Percentiles rank a stretch among this genome's conserved stretches.
phyloP scores from a whole-genome alignment of 108 stramenopile species.

The Pseudonitzschia multistriata region DNA sequence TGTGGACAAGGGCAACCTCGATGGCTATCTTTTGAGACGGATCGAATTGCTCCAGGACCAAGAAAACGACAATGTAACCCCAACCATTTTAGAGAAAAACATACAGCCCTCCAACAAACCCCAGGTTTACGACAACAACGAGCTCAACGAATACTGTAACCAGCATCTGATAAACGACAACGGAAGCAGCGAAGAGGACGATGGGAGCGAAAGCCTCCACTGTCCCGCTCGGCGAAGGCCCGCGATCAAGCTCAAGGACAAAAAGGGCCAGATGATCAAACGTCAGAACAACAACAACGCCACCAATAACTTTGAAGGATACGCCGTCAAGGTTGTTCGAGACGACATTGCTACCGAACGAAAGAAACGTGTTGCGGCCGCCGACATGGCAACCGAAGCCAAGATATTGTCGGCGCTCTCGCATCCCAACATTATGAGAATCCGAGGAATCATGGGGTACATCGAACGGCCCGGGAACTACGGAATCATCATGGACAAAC shows the following conservation, averaged over 20 bases:
- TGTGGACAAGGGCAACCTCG: not conserved
- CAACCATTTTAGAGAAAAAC: not conserved
- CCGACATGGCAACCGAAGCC: conserved; percentile 59
- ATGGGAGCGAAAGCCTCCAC: not conserved
- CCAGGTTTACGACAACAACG: not conserved
- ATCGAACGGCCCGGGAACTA: conserved; percentile 41
- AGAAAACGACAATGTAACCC: not conserved
- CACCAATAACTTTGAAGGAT: conserved; percentile 22
- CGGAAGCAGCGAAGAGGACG: not conserved
- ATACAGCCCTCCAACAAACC: not conserved
- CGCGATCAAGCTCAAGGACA: not conserved
- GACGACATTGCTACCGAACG: conserved; percentile 1
- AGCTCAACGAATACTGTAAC: not conserved
- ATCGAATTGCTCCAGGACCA: not conserved
- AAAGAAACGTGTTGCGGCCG: conserved; percentile 26
- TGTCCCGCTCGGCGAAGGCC: not conserved
- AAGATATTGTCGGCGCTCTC: conserved; percentile 51
- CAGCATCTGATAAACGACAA: not conserved
- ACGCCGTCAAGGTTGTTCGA: conserved; percentile 50
- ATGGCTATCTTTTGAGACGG: not conserved
- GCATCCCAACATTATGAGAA: conserved; percentile 61
- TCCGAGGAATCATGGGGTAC: conserved; percentile 50
- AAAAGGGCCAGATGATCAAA: conserved; percentile 3
- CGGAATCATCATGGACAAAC: conserved; percentile 55
- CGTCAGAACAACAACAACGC: not conserved